Percentiles rank a stretch among this genome's conserved stretches.
These are phyloP conservation scores for Cladosporium sp. DNA, from an alignment of 2,329 filamentous ascomycete species.

Conservation along the genomic window DNA sequence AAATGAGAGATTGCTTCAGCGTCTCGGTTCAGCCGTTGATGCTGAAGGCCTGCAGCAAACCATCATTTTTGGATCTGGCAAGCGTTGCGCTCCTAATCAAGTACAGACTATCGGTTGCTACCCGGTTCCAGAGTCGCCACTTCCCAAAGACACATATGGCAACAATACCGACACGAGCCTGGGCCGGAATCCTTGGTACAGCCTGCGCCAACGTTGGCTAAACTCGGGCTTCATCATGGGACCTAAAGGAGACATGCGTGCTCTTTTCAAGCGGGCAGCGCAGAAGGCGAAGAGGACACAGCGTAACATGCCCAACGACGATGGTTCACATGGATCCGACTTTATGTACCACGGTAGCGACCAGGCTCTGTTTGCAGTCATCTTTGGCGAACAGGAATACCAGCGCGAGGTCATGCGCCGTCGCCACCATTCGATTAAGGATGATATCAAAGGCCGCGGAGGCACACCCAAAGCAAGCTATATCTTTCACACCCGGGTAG, in stretches of 20 bases:
- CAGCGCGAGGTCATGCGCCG: constrained; percentile 32
- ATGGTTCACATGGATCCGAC: constrained; percentile 27
- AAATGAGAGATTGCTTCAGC: constrained; percentile 49
- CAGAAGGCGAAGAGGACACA: constrained; percentile 26
- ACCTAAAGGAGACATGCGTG: constrained; percentile 28
- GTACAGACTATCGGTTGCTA: constrained; percentile 50
- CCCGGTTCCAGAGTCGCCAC: constrained; percentile 52
- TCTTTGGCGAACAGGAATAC: constrained; percentile 34
- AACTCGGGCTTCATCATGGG: constrained; percentile 31
- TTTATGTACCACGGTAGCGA: constrained; percentile 30
- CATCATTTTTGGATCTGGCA: constrained; percentile 58
- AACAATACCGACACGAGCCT: constrained; percentile 26
- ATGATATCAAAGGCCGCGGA: constrained; percentile 16
- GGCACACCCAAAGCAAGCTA: not conserved
- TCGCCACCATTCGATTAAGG: constrained; percentile 24
- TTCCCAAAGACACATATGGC: constrained; percentile 51
- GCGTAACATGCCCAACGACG: constrained; percentile 27
- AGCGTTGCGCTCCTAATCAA: constrained; percentile 50
- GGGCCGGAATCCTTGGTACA: constrained; percentile 17
- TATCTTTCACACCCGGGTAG: constrained; percentile 21
- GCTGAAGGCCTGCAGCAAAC: constrained; percentile 49
- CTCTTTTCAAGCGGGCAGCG: constrained; percentile 26
- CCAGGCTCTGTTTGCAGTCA: constrained; percentile 30
- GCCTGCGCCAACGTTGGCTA: constrained; percentile 27
- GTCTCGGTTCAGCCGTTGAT: constrained; percentile 21